Evolutionary conservation across 768 basidiomycete species (phyloP).

Genomic region (Serendipita sp.): DNA sequence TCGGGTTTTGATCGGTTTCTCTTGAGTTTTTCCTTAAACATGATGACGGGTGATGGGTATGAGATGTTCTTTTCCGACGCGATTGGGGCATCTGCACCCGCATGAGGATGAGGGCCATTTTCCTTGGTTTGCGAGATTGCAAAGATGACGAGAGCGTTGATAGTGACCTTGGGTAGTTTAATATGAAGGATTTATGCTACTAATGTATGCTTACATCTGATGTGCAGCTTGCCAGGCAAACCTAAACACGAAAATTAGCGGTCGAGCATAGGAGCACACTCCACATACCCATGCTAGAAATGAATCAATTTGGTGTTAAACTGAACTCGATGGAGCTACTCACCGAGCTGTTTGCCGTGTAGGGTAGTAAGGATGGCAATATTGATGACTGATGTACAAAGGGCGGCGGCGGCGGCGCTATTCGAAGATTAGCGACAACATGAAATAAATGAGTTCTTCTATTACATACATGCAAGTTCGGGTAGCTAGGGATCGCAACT

Average conservation of each 20-base stretch:
- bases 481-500: slow-evolving; percentile 23
- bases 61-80: neutral
- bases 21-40: neutral
- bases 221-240: neutral
- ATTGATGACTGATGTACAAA: slow-evolving; percentile 32
- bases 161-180: slow-evolving; percentile 22
- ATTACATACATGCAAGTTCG: slow-evolving; percentile 27
- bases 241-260: neutral
- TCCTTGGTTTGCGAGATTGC: neutral
- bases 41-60: neutral
- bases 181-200: neutral
- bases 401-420: slow-evolving; percentile 30
- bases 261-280: neutral
- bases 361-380: slow-evolving; percentile 29
- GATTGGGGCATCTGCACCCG: neutral
- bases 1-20: neutral
- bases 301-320: slow-evolving; percentile 11
- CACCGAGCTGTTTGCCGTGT: slow-evolving; percentile 30
- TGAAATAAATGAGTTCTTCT: too few relatives aligned
- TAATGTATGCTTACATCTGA: neutral
- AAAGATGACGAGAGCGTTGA: slow-evolving; percentile 31
- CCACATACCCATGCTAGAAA: neutral
- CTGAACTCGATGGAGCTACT: slow-evolving; percentile 30
- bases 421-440: neutral
- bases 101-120: neutral